Base-by-base conservation (phyloP, 169 alveolate genomes). In the Plasmodium cynomolgi region DNA sequence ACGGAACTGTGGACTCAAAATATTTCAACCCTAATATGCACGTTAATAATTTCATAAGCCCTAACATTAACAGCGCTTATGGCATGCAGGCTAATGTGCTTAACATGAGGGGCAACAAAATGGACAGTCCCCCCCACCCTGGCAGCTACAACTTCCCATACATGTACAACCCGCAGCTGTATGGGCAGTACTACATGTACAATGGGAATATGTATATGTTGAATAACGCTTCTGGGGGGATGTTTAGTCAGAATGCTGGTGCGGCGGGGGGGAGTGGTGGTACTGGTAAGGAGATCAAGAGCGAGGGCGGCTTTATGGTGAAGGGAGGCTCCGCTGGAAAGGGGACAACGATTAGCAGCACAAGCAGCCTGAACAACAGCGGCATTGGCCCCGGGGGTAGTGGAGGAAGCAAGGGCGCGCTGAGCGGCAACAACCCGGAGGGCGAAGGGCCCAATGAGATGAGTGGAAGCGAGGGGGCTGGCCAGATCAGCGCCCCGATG, bases 171-270 rank as follows among this genome's bases (percentile, higher is more conserved):
- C 93, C 93, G 4, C 88, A 33, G 26, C 15, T 77, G 20, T 86
- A 75, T n/a, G 81, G 81, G 15, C 93, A 86, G 20, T 86, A 86
- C n/a, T 86, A 86, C 26, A 86, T 86, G 93, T 86, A 86, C 33
- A 85, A 85, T 56, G 93, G 93, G 17, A 72, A 33, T 20, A 85
- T 85, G 93, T 85, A 85, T 37, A 62, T 90, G 90, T 50, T 54
- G n/a, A 54, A 47, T 26, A 50, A 37, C 17, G 34, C 13, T 0
- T 2, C 62, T 3, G 79, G 50, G 1, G 50, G 62, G 3, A 84
- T 84, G 58, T 79, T 39, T 9, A 33, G 34, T 26, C 81, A 68
- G 20, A 68, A 44, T 9, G 74, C 29, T 84, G 50, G 3, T 29
- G 0, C 50, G 9, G 41, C 17, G 8, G 44, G 41, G 7, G 33